Base-by-base conservation (phyloP, 2,329 filamentous ascomycete species). In the Botrytis elliptica region DNA sequence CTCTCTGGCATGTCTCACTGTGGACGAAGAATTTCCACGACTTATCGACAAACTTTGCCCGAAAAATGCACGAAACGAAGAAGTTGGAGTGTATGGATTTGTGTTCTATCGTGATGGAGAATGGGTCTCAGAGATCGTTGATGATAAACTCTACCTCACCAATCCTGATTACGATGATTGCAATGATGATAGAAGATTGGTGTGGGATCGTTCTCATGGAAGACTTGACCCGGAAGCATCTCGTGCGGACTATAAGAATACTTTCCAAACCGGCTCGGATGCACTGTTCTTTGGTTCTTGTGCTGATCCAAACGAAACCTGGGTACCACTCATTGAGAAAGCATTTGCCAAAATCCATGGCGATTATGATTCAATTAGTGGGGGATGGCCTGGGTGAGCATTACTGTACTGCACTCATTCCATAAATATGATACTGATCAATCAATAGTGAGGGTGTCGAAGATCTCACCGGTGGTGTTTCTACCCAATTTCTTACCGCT, bases 51-150 rank as follows among this genome's bases (percentile, higher is more conserved):
- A 87, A 78, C 81, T 88, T 64, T 79, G 78, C 29, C 73, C 73
- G 1, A 8, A 9, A 33, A 74, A 73, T 2, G 76, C 77, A 25
- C 72, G 78, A 25, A 77, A 79, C 73, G 77, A 88, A 83, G 85
- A 87, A 74, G 90, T 95, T 69, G 93, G 94, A 22, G 94, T 97
- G 3, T 97, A 97, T 78, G 93, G 93, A 1, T 97, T 97, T 78
- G 93, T 97, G 62, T 97, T 97, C 80, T 92, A 91, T 81, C 86
- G 93, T 79, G 93, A 97, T 79, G 93, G 94, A 69, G 93, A 95
- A 81, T 97, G 94, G 94, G 92, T 95, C 70, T 93, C 94, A 77
- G 94, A 92, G 75, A 94, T 97, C 74, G 90, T 97, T 74, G 94
- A 97, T 79, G 94, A 97, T 82, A 96, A 96, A 83, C 86, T 97